Percentiles rank a stretch among this genome's conserved stretches.
These are phyloP conservation scores for Mortierella sp. DNA, from an alignment of 371 early-diverging fungal genomes.

Conservation along the genomic window DNA sequence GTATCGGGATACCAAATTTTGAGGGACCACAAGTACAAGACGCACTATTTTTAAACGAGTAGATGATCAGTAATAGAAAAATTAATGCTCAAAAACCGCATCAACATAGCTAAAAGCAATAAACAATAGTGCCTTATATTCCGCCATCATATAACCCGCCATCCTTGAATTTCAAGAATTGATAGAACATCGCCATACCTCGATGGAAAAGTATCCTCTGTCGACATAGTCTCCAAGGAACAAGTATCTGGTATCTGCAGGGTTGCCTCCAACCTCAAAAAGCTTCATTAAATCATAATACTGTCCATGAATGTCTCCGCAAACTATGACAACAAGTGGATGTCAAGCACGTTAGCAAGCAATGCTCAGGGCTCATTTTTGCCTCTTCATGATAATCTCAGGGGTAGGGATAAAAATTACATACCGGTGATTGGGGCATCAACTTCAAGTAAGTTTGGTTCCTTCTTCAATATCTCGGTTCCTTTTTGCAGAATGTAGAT, in stretches of 20 bases:
- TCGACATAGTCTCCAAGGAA: slow-evolving; percentile 99
- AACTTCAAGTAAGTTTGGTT: slow-evolving; percentile 89
- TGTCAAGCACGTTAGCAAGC: too few species aligned
- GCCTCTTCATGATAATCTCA: too few species aligned
- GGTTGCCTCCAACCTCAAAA: slow-evolving; percentile 98
- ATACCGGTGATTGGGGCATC: slow-evolving; percentile 94
- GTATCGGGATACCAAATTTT: slow-evolving; percentile 96
- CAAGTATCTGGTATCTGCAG: slow-evolving; percentile 98
- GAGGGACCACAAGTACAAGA: slow-evolving; percentile 94
- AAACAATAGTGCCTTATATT: too few species aligned
- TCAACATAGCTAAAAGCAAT: too few species aligned
- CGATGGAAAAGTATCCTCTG: slow-evolving; percentile 99
- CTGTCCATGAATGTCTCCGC: slow-evolving; percentile 99
- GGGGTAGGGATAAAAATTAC: too few species aligned
- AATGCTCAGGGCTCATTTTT: too few species aligned
- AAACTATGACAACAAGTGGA: slow-evolving; percentile 97
- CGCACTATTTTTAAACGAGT: too few species aligned
- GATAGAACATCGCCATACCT: too few species aligned
- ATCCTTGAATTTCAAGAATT: too few species aligned
- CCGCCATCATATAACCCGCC: too few species aligned
- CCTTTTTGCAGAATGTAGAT: slow-evolving; percentile 81
- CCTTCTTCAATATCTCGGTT: slow-evolving; percentile 79
- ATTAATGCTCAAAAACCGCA: too few species aligned
- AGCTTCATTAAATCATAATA: slow-evolving; percentile 99
- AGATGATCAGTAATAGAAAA: too few species aligned